Percentiles rank a stretch among this genome's conserved stretches.
Evolutionary conservation across 1,139 yeast species (phyloP).

Genomic region (Lodderomyces metapsilosis): DNA sequence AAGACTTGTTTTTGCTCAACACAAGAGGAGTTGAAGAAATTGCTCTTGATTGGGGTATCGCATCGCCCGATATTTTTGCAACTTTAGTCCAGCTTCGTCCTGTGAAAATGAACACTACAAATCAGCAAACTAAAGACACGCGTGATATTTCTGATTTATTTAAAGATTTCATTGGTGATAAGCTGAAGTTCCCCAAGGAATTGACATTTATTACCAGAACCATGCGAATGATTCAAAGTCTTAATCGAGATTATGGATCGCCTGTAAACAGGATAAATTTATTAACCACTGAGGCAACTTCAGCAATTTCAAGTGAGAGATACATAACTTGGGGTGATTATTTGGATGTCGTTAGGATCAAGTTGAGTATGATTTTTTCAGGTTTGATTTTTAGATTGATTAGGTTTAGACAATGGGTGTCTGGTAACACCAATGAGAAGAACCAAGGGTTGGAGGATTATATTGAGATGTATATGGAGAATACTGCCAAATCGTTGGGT

Average conservation of each 20-base stretch:
- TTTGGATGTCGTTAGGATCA: slow-evolving; percentile 30
- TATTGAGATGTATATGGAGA: slow-evolving; percentile 42
- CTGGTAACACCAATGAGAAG: slow-evolving; percentile 32
- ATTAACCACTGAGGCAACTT: slow-evolving; percentile 55
- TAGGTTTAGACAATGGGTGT: slow-evolving; percentile 38
- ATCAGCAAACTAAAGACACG: slow-evolving; percentile 4
- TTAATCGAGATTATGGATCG: slow-evolving; percentile 64
- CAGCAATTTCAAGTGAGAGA: slow-evolving; percentile 15
- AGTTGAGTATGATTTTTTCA: slow-evolving; percentile 39
- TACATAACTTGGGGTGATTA: slow-evolving; percentile 21
- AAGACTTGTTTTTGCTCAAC: slow-evolving; percentile 55
- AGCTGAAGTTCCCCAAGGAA: slow-evolving; percentile 65
- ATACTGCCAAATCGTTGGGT: slow-evolving; percentile 43
- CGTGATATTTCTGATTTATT: slow-evolving; percentile 23
- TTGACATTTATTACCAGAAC: slow-evolving; percentile 66
- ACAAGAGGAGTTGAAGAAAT: slow-evolving; percentile 46
- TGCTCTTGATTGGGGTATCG: slow-evolving; percentile 66
- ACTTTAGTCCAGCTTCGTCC: slow-evolving; percentile 58
- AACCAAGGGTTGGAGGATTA: slow-evolving; percentile 48
- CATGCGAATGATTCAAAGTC: slow-evolving; percentile 71
- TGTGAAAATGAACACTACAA: slow-evolving; percentile 10
- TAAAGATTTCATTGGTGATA: slow-evolving; percentile 53
- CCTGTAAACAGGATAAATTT: slow-evolving; percentile 71
- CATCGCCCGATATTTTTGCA: slow-evolving; percentile 64
- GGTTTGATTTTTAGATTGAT: slow-evolving; percentile 41